These are phyloP conservation scores for Cystofilobasidium bisporidii DNA, from an alignment of 768 basidiomycete genomes.

Conservation along the genomic window DNA sequence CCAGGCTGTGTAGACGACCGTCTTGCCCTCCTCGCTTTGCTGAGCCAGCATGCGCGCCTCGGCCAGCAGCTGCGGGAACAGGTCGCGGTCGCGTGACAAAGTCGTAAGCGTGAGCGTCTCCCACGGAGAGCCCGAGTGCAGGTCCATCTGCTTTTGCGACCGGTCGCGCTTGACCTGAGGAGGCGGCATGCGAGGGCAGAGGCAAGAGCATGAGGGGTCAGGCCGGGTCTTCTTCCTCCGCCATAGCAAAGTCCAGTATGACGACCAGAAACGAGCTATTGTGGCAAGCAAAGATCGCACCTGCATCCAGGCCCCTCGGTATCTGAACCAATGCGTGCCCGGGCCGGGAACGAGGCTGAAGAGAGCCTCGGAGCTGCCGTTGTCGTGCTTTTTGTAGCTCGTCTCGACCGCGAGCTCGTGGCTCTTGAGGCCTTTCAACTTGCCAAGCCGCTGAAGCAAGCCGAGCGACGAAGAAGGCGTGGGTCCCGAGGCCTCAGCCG, in stretches of 20 bases:
- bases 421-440: slow-evolving; percentile 44
- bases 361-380: slow-evolving; percentile 76
- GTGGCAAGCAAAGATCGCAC: no score
- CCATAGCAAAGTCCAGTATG: no score
- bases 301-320: slow-evolving; percentile 91
- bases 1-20: slow-evolving; percentile 94
- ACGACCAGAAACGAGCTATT: no score
- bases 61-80: slow-evolving; percentile 68
- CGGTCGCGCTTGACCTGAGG: slow-evolving; percentile 83
- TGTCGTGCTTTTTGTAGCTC: slow-evolving; percentile 69
- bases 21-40: slow-evolving; percentile 78
- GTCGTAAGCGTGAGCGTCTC: slow-evolving; percentile 93
- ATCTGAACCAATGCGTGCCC: slow-evolving; percentile 85
- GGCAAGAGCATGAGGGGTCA: no score
- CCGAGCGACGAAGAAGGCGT: not conserved
- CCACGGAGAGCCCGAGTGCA: slow-evolving; percentile 89
- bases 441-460: not conserved
- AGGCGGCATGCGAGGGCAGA: not conserved
- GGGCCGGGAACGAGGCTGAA: slow-evolving; percentile 95
- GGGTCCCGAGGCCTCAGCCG: slow-evolving; percentile 34
- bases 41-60: slow-evolving; percentile 88
- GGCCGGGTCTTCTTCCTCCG: no score
- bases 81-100: slow-evolving; percentile 68
- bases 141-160: slow-evolving; percentile 81
- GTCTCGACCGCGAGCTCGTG: slow-evolving; percentile 96